Conservation (phyloP, 257 asterid genomes). For the Solanum bulbocastanum region DNA sequence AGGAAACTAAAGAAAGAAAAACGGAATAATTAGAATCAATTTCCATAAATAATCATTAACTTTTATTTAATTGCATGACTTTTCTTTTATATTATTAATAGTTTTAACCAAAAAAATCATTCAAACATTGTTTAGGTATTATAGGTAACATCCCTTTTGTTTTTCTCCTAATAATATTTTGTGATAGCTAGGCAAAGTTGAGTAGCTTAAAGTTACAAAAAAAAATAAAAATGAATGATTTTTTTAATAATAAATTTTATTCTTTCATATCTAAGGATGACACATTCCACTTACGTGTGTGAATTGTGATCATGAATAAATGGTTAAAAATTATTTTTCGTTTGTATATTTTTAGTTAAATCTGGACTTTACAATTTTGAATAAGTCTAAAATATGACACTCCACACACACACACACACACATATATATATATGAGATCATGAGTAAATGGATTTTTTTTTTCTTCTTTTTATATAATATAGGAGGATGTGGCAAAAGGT, state of each 20-base stretch:
- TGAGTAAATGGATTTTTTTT: background rate
- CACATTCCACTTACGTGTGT: too few species aligned
- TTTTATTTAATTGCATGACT: background rate
- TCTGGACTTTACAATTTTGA: background rate
- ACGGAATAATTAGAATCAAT: background rate
- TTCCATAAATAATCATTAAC: background rate
- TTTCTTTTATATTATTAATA: too few species aligned
- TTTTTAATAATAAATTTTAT: background rate
- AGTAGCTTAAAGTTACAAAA: too few species aligned
- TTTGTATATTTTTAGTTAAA: background rate
- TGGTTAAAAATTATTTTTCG: too few species aligned
- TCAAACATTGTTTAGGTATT: too few species aligned
- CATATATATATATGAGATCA: background rate
- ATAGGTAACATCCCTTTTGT: too few species aligned
- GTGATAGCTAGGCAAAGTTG: too few species aligned
- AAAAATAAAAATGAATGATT: too few species aligned
- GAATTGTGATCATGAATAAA: background rate
- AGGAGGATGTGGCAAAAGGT: background rate
- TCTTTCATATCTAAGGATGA: background rate
- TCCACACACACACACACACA: background rate
- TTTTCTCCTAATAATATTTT: too few species aligned
- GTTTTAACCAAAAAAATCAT: background rate
- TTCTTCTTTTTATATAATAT: background rate
- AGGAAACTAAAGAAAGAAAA: background rate
- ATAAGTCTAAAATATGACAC: background rate